These are phyloP conservation scores for Botrytis galanthina DNA, from an alignment of 2,329 filamentous ascomycete genomes.

Conservation along the genomic window DNA sequence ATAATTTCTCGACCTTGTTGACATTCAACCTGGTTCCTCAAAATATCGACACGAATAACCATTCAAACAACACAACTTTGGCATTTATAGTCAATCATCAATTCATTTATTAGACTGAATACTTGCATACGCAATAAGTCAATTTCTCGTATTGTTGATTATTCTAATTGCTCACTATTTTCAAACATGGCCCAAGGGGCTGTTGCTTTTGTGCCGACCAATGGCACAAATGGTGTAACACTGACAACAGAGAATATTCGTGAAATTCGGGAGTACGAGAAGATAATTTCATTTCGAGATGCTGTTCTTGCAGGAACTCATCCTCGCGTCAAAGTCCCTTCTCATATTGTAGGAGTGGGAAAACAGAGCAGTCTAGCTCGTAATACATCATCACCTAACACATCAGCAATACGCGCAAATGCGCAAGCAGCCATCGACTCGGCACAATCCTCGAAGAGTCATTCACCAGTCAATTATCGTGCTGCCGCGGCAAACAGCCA, in stretches of 20 bases:
- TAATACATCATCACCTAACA: slow-evolving; percentile 30
- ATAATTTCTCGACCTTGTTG: slow-evolving; percentile 14
- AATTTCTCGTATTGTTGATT: slow-evolving; percentile 20
- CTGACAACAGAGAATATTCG: slow-evolving; percentile 50
- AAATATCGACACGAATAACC: background rate
- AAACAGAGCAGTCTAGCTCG: slow-evolving; percentile 31
- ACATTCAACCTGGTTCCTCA: background rate
- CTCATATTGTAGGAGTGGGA: slow-evolving; percentile 41
- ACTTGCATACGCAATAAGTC: slow-evolving; percentile 15
- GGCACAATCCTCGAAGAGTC: slow-evolving; percentile 29
- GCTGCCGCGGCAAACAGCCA: slow-evolving; percentile 37
- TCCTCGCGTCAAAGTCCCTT: slow-evolving; percentile 56
- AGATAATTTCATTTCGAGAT: slow-evolving; percentile 78
- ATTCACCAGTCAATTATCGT: slow-evolving; percentile 33
- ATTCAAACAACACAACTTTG: slow-evolving; percentile 12
- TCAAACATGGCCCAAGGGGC: slow-evolving; percentile 40
- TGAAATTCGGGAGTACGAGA: slow-evolving; percentile 70
- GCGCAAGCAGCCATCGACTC: slow-evolving; percentile 27
- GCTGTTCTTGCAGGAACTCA: slow-evolving; percentile 76
- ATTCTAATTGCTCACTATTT: slow-evolving; percentile 28
- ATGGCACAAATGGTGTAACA: slow-evolving; percentile 36
- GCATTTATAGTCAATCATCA: background rate
- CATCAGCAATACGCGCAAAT: slow-evolving; percentile 31
- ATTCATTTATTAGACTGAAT: slow-evolving; percentile 4
- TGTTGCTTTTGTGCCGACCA: slow-evolving; percentile 37